Percentiles rank a stretch among this genome's conserved stretches.
phyloP scores from a whole-genome alignment of 371 early-diverging fungal genomes.

The Parasitella parasitica region DNA sequence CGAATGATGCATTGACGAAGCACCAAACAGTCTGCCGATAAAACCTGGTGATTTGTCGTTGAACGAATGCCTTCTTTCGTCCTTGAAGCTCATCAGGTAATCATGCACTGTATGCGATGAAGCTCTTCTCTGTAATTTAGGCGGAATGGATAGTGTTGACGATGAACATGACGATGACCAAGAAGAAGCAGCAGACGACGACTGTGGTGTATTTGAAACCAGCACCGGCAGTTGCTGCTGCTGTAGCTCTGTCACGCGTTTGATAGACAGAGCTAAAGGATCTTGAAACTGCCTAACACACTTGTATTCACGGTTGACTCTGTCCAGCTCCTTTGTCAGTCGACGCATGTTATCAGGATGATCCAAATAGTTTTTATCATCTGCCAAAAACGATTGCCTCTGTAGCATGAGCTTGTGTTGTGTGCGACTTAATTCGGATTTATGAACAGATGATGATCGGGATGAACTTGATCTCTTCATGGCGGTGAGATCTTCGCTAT shows the following conservation, averaged over 20 bases:
- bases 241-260: conserved; percentile 25
- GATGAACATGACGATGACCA: background rate
- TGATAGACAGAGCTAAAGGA: conserved; percentile 37
- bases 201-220: conserved; percentile 4
- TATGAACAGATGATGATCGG: background rate
- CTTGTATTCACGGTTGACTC: conserved; percentile 54
- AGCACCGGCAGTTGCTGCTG: background rate
- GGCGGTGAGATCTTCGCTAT: background rate
- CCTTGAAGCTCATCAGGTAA: conserved; percentile 13
- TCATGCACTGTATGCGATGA: conserved; percentile 17
- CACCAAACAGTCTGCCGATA: conserved; percentile 14
- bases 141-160: background rate
- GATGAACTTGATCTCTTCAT: background rate
- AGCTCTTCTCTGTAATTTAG: conserved; percentile 13
- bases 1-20: background rate
- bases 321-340: conserved; percentile 52
- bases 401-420: conserved; percentile 56
- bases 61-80: conserved; percentile 20
- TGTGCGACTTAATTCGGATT: conserved; percentile 35
- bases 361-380: conserved; percentile 50
- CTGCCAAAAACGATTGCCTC: conserved; percentile 52
- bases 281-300: conserved; percentile 41
- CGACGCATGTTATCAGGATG: conserved; percentile 54
- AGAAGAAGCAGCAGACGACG: background rate
- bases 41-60: conserved; percentile 1